A percentile compares a stretch with the other conserved stretches of the same genome.
phyloP scores from a whole-genome alignment of 2,329 filamentous ascomycete species.

The Aureobasidium lini region DNA sequence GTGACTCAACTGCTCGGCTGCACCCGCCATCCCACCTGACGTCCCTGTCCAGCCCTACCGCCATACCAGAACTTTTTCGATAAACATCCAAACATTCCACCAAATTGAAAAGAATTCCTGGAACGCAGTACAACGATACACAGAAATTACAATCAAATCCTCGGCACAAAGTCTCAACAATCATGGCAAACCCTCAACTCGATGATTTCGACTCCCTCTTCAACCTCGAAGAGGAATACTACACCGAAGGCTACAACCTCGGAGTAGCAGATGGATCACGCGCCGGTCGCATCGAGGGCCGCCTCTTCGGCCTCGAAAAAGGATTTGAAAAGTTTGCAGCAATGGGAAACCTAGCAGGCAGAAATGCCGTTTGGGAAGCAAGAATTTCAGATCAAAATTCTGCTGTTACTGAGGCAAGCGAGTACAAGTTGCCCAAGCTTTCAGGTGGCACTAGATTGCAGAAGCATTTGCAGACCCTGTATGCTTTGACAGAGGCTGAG shows the following conservation, averaged over 20 bases:
- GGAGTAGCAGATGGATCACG: conserved; percentile 68
- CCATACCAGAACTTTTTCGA: neutral
- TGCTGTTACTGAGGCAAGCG: neutral
- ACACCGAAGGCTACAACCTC: conserved; percentile 70
- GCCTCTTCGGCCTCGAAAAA: conserved; percentile 82
- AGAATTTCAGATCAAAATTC: conserved; percentile 32
- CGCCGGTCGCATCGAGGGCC: conserved; percentile 79
- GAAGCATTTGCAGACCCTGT: conserved; percentile 69
- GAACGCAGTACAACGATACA: no score
- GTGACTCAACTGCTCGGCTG: conserved; percentile 7
- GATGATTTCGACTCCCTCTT: conserved; percentile 48
- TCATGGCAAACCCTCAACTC: neutral
- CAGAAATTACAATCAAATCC: neutral
- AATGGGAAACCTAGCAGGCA: conserved; percentile 70
- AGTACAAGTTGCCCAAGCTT: conserved; percentile 35
- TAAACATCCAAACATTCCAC: neutral
- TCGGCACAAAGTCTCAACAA: neutral
- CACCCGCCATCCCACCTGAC: conserved; percentile 7
- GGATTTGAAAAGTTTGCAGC: conserved; percentile 89
- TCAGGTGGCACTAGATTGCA: conserved; percentile 57
- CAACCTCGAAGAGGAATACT: conserved; percentile 61
- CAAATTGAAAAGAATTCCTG: neutral
- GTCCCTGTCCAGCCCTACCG: neutral
- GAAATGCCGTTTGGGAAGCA: conserved; percentile 75
- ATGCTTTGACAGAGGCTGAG: conserved; percentile 69